phyloP scores from a whole-genome alignment of 2,329 filamentous ascomycete species.

The Elsinoe ampelina region DNA sequence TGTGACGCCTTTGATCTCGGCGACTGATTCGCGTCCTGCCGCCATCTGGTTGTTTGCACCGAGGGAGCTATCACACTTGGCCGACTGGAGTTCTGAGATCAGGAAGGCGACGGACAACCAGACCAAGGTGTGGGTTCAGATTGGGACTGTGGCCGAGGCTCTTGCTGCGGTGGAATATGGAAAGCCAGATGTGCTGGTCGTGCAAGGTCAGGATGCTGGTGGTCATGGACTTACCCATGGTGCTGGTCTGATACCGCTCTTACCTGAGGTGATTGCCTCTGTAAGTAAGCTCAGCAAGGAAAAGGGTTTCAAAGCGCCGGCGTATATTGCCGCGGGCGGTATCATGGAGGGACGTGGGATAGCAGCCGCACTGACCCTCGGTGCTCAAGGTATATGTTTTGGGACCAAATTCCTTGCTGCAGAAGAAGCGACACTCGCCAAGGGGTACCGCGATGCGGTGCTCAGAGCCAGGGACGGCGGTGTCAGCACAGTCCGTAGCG shows the following conservation, averaged over 20 bases:
- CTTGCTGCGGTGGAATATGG: constrained; percentile 39
- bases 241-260: constrained; percentile 46
- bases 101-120: constrained; percentile 26
- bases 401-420: constrained; percentile 55
- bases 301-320: constrained; percentile 16
- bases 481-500: constrained; percentile 39
- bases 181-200: constrained; percentile 48
- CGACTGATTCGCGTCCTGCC: constrained; percentile 35
- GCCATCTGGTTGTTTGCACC: constrained; percentile 62
- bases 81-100: constrained; percentile 25
- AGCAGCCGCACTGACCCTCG: constrained; percentile 45
- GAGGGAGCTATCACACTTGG: constrained; percentile 29
- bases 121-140: constrained; percentile 49
- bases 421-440: constrained; percentile 35
- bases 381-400: constrained; percentile 46
- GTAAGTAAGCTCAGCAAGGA: constrained; percentile 22
- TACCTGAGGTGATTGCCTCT: constrained; percentile 48
- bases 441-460: constrained; percentile 40
- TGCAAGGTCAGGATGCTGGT: constrained; percentile 56
- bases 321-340: constrained; percentile 47
- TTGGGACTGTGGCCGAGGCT: constrained; percentile 50
- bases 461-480: constrained; percentile 43
- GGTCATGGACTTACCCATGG: constrained; percentile 52
- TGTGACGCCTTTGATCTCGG: constrained; percentile 42
- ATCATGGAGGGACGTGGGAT: constrained; percentile 47